These are phyloP conservation scores for Schizonepeta tenuifolia DNA, from an alignment of 257 asterid species.

Conservation along the genomic window DNA sequence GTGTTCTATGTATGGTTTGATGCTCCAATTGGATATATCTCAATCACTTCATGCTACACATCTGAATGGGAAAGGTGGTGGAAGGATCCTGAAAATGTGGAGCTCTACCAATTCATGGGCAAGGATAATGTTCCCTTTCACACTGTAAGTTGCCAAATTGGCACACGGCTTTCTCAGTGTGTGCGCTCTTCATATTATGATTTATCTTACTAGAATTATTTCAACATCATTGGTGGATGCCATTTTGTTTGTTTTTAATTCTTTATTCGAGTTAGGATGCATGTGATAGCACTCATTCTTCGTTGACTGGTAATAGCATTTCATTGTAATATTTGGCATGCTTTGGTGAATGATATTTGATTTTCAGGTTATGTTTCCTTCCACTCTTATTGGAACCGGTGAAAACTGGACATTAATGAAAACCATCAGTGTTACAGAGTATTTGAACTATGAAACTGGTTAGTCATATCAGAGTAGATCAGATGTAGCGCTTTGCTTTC, in stretches of 20 bases:
- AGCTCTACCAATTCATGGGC: constrained; percentile 95
- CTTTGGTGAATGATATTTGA: constrained; percentile 19
- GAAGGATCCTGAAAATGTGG: constrained; percentile 93
- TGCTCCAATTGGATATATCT: constrained; percentile 89
- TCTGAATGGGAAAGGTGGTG: constrained; percentile 97
- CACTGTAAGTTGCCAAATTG: constrained; percentile 56
- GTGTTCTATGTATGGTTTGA: constrained; percentile 99
- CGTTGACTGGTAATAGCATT: no score
- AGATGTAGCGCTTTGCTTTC: background rate
- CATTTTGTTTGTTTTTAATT: no score
- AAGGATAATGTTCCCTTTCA: constrained; percentile 95
- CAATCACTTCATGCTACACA: constrained; percentile 86
- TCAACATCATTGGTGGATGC: no score
- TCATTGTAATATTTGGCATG: no score
- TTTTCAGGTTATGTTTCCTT: constrained; percentile 86
- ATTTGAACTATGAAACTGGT: constrained; percentile 39
- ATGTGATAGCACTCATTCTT: background rate
- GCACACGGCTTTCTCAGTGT: no score
- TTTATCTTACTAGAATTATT: no score
- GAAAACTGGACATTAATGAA: no score
- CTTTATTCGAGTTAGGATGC: background rate
- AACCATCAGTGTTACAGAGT: constrained; percentile 55
- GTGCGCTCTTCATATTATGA: no score
- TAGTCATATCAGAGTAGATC: background rate
- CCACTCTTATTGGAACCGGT: constrained; percentile 52